Conservation (phyloP, 2,329 filamentous ascomycete species). For the Phialophora expanda region DNA sequence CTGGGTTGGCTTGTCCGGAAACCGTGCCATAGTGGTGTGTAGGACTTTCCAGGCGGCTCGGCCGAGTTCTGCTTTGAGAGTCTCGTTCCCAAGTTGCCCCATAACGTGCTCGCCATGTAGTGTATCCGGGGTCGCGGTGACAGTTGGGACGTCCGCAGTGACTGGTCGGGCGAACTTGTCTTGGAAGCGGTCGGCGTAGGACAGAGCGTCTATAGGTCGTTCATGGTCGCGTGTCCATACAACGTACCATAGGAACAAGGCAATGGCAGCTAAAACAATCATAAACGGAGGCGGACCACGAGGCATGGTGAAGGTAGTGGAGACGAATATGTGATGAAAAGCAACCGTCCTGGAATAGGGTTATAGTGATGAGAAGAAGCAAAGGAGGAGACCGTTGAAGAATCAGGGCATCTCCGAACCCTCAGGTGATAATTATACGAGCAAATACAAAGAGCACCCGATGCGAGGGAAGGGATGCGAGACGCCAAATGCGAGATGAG, state of each 20-base stretch:
- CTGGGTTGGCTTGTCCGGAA: slow-evolving; percentile 65
- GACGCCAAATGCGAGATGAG: neutral
- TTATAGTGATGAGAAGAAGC: neutral
- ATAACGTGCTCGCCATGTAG: slow-evolving; percentile 53
- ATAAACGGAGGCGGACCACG: slow-evolving; percentile 38
- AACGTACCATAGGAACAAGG: slow-evolving; percentile 40
- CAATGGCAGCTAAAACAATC: slow-evolving; percentile 39
- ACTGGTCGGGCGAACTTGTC: slow-evolving; percentile 24
- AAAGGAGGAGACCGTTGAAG: neutral
- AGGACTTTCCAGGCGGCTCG: slow-evolving; percentile 70
- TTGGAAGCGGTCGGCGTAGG: slow-evolving; percentile 27
- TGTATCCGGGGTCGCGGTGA: slow-evolving; percentile 40
- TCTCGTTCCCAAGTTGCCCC: slow-evolving; percentile 56
- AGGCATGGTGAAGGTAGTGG: slow-evolving; percentile 34
- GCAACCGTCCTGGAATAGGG: neutral
- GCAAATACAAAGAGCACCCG: neutral
- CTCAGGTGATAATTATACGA: slow-evolving; percentile 8
- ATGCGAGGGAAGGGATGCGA: neutral
- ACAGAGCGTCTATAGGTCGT: slow-evolving; percentile 26
- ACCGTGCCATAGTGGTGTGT: slow-evolving; percentile 70
- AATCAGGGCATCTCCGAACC: neutral
- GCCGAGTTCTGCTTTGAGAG: slow-evolving; percentile 64
- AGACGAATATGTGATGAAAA: neutral
- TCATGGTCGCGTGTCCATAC: slow-evolving; percentile 38
- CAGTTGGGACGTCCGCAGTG: slow-evolving; percentile 16